Evolutionary conservation across 2,329 filamentous ascomycete genomes (phyloP).

Genomic region (Claviceps pusilla): DNA sequence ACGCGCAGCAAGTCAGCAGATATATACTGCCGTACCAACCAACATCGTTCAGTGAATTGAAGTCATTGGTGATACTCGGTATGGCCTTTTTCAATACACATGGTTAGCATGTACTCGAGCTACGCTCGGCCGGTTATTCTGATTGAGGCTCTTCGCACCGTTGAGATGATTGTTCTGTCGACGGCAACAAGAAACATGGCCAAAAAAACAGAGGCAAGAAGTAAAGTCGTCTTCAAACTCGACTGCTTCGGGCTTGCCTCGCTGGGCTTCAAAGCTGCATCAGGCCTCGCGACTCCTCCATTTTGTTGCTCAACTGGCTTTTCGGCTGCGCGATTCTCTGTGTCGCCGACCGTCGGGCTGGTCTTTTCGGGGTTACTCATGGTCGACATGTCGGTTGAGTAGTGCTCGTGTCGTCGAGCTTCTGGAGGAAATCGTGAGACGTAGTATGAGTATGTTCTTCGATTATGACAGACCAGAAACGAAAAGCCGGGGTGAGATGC

Average conservation of each 20-base stretch:
- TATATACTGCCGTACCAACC: constrained; percentile 50
- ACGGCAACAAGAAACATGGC: background rate
- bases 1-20: constrained; percentile 41
- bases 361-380: background rate
- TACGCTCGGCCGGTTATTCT: too few relatives aligned
- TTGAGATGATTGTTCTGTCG: constrained; percentile 1
- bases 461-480: background rate
- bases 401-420: background rate
- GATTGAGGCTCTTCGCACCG: background rate
- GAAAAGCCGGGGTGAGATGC: too few relatives aligned
- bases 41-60: constrained; percentile 41
- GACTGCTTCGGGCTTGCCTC: background rate
- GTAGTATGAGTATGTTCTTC: background rate
- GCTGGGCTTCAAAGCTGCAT: background rate
- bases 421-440: too few relatives aligned
- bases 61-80: constrained; percentile 39
- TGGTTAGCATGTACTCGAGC: background rate
- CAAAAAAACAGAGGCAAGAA: background rate
- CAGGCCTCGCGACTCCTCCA: background rate
- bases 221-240: background rate
- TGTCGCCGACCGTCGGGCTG: background rate
- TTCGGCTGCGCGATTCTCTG: background rate
- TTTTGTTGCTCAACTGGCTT: background rate
- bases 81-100: constrained; percentile 20
- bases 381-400: background rate